phyloP scores from a whole-genome alignment of 2,329 filamentous ascomycete genomes.

The Aspergillus brunneoviolaceus region DNA sequence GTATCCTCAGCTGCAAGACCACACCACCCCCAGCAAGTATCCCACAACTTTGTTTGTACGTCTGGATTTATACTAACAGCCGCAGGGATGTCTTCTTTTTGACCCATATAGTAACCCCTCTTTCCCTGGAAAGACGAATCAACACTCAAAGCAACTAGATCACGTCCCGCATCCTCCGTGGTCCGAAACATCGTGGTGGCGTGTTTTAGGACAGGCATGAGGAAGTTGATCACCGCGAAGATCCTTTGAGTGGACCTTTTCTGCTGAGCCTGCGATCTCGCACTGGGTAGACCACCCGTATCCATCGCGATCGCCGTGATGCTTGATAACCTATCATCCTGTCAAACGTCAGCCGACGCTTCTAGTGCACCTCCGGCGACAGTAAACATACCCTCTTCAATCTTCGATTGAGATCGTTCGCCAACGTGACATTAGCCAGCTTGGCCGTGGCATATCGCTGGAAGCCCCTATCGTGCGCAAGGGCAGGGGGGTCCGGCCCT shows the following conservation, averaged over 20 bases:
- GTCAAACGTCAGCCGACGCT: background rate
- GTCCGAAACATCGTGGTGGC: slow-evolving; percentile 18
- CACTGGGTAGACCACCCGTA: slow-evolving; percentile 28
- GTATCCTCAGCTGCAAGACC: slow-evolving; percentile 14
- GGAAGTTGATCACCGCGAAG: slow-evolving; percentile 13
- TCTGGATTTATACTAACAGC: slow-evolving; percentile 5
- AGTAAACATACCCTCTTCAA: slow-evolving; percentile 28
- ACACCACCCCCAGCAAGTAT: slow-evolving; percentile 21
- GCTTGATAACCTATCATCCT: slow-evolving; percentile 27
- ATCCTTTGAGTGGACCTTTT: slow-evolving; percentile 11
- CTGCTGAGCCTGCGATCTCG: slow-evolving; percentile 19
- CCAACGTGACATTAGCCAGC: slow-evolving; percentile 42
- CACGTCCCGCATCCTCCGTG: slow-evolving; percentile 17
- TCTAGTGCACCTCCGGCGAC: background rate
- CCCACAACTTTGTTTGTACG: slow-evolving; percentile 17
- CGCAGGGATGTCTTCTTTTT: background rate
- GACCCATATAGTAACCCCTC: slow-evolving; percentile 20
- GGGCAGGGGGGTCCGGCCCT: slow-evolving; percentile 23
- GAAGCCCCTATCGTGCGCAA: slow-evolving; percentile 43
- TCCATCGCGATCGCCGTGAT: slow-evolving; percentile 36
- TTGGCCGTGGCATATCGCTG: slow-evolving; percentile 48
- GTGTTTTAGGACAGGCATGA: slow-evolving; percentile 21
- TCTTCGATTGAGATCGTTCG: slow-evolving; percentile 41
- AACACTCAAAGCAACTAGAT: slow-evolving; percentile 18
- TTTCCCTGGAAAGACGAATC: slow-evolving; percentile 14